Percentiles rank a stretch among this genome's conserved stretches.
These are phyloP conservation scores for Chrysosporium keratinophilum DNA, from an alignment of 2,329 filamentous ascomycete genomes.

Conservation along the genomic window DNA sequence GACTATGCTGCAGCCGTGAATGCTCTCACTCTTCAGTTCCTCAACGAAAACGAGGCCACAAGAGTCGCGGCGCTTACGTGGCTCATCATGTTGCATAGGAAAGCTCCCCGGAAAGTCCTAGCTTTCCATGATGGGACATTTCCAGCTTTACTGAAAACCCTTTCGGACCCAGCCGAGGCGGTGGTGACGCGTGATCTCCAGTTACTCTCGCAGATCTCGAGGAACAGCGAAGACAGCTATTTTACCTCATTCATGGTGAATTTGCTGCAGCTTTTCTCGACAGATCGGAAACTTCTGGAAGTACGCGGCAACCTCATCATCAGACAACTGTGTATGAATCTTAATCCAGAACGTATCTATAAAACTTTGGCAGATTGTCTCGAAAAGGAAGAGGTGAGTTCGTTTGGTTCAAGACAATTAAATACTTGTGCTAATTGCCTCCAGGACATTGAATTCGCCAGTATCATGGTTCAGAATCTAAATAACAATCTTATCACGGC, in stretches of 20 bases:
- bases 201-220: conserved; percentile 87
- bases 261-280: conserved; percentile 86
- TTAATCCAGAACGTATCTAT: conserved; percentile 92
- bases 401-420: background rate
- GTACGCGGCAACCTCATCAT: conserved; percentile 94
- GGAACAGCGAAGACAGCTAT: conserved; percentile 93
- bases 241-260: conserved; percentile 99
- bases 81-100: conserved; percentile 95
- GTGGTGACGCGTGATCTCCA: conserved; percentile 93
- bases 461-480: conserved; percentile 98
- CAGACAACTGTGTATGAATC: conserved; percentile 79
- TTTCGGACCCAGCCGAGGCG: conserved; percentile 89
- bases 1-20: conserved; percentile 93
- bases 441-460: conserved; percentile 87
- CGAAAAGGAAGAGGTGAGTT: conserved; percentile 71
- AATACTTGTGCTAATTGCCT: background rate
- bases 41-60: conserved; percentile 95
- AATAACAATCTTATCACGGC: conserved; percentile 99
- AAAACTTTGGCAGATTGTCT: conserved; percentile 91
- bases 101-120: conserved; percentile 83
- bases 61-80: conserved; percentile 87
- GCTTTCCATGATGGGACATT: conserved; percentile 97
- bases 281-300: conserved; percentile 81
- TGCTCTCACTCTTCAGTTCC: conserved; percentile 80
- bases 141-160: conserved; percentile 84